Conservation (phyloP, 208 protist genomes). For the Trypanosoma caninum region DNA sequence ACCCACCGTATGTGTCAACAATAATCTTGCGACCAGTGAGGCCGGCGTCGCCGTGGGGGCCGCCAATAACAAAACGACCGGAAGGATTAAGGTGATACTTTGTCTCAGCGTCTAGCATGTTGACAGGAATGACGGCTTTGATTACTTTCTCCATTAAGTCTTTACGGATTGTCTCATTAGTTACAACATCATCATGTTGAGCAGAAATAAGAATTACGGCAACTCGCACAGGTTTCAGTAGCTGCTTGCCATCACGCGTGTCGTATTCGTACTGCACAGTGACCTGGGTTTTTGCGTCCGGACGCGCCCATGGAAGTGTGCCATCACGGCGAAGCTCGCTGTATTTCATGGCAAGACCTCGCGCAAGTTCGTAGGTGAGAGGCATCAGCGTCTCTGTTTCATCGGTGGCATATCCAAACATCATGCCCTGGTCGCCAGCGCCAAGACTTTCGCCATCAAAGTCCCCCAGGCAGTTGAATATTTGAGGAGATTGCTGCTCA, state of each 20-base stretch:
- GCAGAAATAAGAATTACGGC: conserved; percentile 99
- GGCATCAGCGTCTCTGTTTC: conserved; percentile 99
- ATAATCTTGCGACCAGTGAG: conserved; percentile 99
- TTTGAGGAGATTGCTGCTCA: conserved; percentile 99
- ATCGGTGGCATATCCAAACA: conserved; percentile 99
- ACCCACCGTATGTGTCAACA: conserved; percentile 99
- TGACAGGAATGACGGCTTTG: conserved; percentile 91
- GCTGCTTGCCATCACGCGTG: conserved; percentile 67
- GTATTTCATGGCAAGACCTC: conserved; percentile 92
- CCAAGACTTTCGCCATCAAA: conserved; percentile 95
- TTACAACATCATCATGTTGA: conserved; percentile 96
- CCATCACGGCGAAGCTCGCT: conserved; percentile 96
- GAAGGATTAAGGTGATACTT: conserved; percentile 99
- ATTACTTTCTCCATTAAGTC: conserved; percentile 96
- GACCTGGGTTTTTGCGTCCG: conserved; percentile 99
- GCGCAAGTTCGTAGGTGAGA: conserved; percentile 96
- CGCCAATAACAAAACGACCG: conserved; percentile 99
- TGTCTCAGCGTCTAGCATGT: conserved; percentile 94
- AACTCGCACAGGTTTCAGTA: conserved; percentile 93
- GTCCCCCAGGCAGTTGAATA: conserved; percentile 97
- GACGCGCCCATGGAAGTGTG: conserved; percentile 93
- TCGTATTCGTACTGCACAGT: conserved; percentile 98
- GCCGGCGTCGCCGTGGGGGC: conserved; percentile 98
- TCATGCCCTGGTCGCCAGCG: conserved; percentile 99
- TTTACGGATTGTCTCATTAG: conserved; percentile 91